A percentile compares a stretch with the other conserved stretches of the same genome.
phyloP scores from a whole-genome alignment of 1,284 basidiomycete genomes.

The Ustilago loliicola region DNA sequence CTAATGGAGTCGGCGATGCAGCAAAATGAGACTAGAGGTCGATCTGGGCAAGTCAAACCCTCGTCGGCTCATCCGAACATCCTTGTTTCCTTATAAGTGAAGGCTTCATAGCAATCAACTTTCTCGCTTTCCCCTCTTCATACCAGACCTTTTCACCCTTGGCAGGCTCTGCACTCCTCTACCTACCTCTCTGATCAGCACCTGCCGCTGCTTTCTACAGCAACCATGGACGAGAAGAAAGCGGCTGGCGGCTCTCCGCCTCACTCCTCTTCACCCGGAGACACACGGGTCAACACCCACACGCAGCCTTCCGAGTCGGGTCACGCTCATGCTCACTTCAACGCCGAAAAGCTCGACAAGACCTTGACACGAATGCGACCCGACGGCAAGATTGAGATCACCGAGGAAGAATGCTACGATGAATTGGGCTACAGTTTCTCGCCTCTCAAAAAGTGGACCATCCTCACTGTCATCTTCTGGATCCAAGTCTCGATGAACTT shows the following conservation, averaged over 20 bases:
- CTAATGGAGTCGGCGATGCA: not conserved
- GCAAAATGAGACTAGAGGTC: constrained; percentile 3
- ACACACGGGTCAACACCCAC: constrained; percentile 19
- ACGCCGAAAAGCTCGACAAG: constrained; percentile 51
- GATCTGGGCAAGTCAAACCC: constrained; percentile 12
- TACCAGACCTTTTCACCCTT: not conserved
- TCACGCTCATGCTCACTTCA: constrained; percentile 39
- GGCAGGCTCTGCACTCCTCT: not conserved
- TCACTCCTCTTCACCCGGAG: constrained; percentile 18
- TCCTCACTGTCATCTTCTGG: constrained; percentile 70
- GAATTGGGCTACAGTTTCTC: constrained; percentile 63
- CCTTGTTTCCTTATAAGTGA: not conserved
- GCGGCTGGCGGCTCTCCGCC: constrained; percentile 19
- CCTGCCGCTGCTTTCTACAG: not conserved
- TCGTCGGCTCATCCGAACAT: not conserved
- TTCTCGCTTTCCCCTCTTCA: not conserved
- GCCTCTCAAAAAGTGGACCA: constrained; percentile 70
- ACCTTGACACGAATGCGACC: constrained; percentile 38
- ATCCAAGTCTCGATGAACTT: constrained; percentile 71
- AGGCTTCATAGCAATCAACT: not conserved
- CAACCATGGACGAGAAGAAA: constrained; percentile 33
- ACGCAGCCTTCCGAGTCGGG: constrained; percentile 20
- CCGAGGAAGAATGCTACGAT: constrained; percentile 51
- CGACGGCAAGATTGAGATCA: constrained; percentile 52
- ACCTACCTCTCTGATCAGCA: not conserved